Conservation (phyloP, 176 grass and related monocot genomes). For the Metroxylon sagu region DNA sequence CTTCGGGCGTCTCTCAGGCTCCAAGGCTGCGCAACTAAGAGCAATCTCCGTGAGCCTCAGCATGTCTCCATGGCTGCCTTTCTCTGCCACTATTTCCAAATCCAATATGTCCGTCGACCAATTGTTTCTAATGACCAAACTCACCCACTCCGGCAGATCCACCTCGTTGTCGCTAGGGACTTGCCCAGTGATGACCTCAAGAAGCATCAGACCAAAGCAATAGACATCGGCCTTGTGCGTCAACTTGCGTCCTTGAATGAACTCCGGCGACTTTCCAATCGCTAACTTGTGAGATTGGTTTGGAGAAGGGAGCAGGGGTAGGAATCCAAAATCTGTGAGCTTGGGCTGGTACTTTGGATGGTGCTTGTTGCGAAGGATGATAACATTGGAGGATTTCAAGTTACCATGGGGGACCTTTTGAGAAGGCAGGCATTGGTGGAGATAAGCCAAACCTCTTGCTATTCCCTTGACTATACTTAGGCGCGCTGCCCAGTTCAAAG, state of each 20-base stretch:
- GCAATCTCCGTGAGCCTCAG: slow-evolving; percentile 73
- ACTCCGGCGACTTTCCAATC: slow-evolving; percentile 57
- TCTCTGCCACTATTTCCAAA: slow-evolving; percentile 60
- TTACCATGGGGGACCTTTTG: slow-evolving; percentile 76
- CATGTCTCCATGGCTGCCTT: slow-evolving; percentile 60
- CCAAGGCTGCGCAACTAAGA: slow-evolving; percentile 49
- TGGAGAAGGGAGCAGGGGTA: slow-evolving; percentile 35
- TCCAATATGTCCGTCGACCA: slow-evolving; percentile 92
- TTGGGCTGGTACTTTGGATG: slow-evolving; percentile 25
- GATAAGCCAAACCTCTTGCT: slow-evolving; percentile 56
- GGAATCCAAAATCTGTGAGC: slow-evolving; percentile 72
- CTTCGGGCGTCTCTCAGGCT: slow-evolving; percentile 56
- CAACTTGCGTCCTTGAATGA: slow-evolving; percentile 29
- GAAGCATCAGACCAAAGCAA: slow-evolving; percentile 72
- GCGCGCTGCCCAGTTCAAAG: slow-evolving; percentile 62
- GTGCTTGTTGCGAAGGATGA: slow-evolving; percentile 19
- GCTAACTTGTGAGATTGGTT: slow-evolving; percentile 38
- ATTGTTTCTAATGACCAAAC: slow-evolving; percentile 63
- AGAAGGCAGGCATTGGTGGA: slow-evolving; percentile 50
- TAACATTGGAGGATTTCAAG: slow-evolving; percentile 84
- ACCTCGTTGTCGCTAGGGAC: slow-evolving; percentile 56
- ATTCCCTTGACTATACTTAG: slow-evolving; percentile 59
- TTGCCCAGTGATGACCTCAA: slow-evolving; percentile 83
- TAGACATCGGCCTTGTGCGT: slow-evolving; percentile 67
- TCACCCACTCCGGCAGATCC: slow-evolving; percentile 69